These are phyloP conservation scores for Penicillium pulvis DNA, from an alignment of 495 filamentous ascomycete species.

Conservation along the genomic window DNA sequence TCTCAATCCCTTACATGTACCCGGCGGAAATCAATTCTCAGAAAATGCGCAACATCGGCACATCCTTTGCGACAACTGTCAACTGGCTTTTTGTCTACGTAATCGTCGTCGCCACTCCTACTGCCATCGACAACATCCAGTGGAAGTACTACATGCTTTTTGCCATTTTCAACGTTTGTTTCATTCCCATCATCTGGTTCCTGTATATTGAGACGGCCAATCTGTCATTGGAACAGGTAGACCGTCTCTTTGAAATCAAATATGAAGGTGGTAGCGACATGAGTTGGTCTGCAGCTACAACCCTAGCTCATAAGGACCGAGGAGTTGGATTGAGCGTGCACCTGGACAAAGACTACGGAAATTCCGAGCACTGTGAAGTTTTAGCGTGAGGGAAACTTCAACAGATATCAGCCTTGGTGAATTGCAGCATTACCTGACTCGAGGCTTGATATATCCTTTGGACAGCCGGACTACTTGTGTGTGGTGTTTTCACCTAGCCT, in stretches of 20 bases:
- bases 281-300: background rate
- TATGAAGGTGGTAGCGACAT: background rate
- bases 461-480: no score
- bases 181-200: slow-evolving; percentile 31
- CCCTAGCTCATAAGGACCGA: no score
- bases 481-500: no score
- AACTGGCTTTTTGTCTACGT: slow-evolving; percentile 32
- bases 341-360: no score
- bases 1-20: slow-evolving; percentile 35
- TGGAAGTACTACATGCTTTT: slow-evolving; percentile 38
- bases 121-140: slow-evolving; percentile 20
- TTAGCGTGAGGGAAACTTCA: no score
- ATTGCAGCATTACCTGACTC: no score
- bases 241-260: slow-evolving; percentile 25
- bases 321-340: no score
- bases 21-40: slow-evolving; percentile 37
- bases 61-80: slow-evolving; percentile 22
- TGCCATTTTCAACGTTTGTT: slow-evolving; percentile 32
- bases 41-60: slow-evolving; percentile 28
- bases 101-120: slow-evolving; percentile 39
- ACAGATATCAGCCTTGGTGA: no score
- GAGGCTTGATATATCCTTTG: no score
- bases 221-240: slow-evolving; percentile 35
- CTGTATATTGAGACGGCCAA: slow-evolving; percentile 35
- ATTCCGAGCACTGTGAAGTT: no score